Conservation (phyloP, 2,329 filamentous ascomycete genomes). For the Diaporthe amygdali region DNA sequence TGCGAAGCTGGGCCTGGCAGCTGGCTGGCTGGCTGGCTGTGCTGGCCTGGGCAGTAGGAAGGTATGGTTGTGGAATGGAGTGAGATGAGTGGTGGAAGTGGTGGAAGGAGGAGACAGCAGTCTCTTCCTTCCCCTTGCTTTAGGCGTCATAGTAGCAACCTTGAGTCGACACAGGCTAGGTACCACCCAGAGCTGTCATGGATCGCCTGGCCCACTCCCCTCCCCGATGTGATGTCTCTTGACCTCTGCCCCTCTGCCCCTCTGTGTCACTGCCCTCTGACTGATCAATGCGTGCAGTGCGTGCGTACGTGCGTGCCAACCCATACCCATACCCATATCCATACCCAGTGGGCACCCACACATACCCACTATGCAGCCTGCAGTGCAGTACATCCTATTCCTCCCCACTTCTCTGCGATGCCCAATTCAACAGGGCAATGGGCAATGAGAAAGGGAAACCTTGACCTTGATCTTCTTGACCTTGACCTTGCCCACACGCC, state of each 20-base stretch:
- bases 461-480: background rate
- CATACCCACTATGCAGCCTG: background rate
- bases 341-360: background rate
- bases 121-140: background rate
- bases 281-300: background rate
- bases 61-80: background rate
- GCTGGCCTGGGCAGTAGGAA: too few species aligned
- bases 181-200: too few species aligned
- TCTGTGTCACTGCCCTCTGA: background rate
- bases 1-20: too few species aligned
- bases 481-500: background rate
- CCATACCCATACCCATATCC: too few species aligned
- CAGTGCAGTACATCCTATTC: background rate
- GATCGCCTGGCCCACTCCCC: too few species aligned
- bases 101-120: background rate
- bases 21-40: too few species aligned
- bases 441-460: background rate
- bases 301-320: too few species aligned
- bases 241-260: too few species aligned
- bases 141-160: background rate
- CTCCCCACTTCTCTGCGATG: conserved; percentile 8
- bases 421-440: background rate
- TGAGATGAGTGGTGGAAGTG: background rate
- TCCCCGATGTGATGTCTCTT: too few species aligned
- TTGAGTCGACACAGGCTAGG: background rate